Base-by-base conservation (phyloP, 345 rosid species). In the Eucalyptus erythrocorys region DNA sequence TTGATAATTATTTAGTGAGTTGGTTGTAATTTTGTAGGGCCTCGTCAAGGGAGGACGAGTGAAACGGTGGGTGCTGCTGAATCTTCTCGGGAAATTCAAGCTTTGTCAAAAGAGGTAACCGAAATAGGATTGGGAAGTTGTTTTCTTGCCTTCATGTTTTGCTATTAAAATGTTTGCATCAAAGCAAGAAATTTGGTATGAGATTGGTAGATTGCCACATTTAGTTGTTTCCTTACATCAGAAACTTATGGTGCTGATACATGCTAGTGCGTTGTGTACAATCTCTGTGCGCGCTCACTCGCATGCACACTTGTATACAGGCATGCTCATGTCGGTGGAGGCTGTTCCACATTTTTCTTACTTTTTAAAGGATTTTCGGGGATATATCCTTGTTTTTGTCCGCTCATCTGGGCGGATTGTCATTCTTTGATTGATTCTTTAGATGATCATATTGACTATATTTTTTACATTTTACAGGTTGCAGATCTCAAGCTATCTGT, bases 41-140 rank as follows among this genome's bases (percentile, higher is more conserved):
- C 93, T 79, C 97, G 95, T 93, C 93, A 92, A 90, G 94, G 89
- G n/a, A 95, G 87, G 92, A 89, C 89, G 61, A 87, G 89, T 91
- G 90, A 88, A 87, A 89, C 82, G 45, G 91, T 92, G 87, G 89
- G 91, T 43, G 93, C 92, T 59, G 90, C 91, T 88, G 89, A 93
- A 90, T 92, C 95, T 88, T 89, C 92, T 16, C 93, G 87, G 4
- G 97, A 97, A 87, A 87, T 95, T 87, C 93, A 91, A 88, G 94
- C 96, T 81, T 90, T 98, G 91, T 95, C 97, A 49, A 95, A 96
- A 91, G 99, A 95, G 98, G 99, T 96, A 95, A 87, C 47, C 32
- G 30, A 50, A 55, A 55, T 55, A 88, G 79, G 48, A 40, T 87
- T 37, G 82, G 27, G 82, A 76, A 37, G 82, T 76, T 71, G 45